Evolutionary conservation across 176 grass and related monocot species (phyloP).

Genomic region (Oryza glumipatula): DNA sequence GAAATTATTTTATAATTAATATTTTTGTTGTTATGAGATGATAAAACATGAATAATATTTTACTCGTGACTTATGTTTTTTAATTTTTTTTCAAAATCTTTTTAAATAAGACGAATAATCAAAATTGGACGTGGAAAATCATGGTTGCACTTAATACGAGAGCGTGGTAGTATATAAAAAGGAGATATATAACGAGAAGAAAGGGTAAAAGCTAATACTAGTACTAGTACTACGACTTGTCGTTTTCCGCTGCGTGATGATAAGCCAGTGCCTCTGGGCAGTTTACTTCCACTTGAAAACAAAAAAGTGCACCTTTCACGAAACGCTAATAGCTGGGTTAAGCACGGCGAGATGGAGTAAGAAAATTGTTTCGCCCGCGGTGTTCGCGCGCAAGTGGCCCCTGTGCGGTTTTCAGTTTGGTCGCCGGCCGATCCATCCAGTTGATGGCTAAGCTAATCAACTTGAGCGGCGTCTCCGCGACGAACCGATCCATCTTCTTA

Average conservation of each 20-base stretch:
- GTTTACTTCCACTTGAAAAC: not conserved
- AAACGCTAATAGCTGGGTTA: not conserved
- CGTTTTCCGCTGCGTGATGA: not conserved
- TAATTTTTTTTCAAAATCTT: too few species aligned
- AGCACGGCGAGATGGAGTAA: not conserved
- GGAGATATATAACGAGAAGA: not conserved
- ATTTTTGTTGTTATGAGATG: too few species aligned
- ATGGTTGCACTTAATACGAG: too few species aligned
- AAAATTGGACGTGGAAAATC: too few species aligned
- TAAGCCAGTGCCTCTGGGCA: not conserved
- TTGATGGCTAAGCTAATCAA: not conserved
- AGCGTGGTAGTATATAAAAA: not conserved
- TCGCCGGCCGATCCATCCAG: not conserved
- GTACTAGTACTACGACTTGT: not conserved
- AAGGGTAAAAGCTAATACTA: not conserved
- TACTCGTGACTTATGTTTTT: too few species aligned
- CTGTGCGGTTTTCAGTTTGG: not conserved
- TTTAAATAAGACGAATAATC: too few species aligned
- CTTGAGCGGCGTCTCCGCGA: not conserved
- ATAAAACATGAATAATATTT: too few species aligned
- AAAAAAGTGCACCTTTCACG: not conserved
- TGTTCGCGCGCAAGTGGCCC: not conserved
- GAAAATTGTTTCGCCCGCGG: not conserved
- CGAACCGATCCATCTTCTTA: not conserved
- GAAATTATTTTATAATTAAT: too few species aligned